phyloP scores from a whole-genome alignment of 148 eudicot species.

The Rhododendron kiyosumense region DNA sequence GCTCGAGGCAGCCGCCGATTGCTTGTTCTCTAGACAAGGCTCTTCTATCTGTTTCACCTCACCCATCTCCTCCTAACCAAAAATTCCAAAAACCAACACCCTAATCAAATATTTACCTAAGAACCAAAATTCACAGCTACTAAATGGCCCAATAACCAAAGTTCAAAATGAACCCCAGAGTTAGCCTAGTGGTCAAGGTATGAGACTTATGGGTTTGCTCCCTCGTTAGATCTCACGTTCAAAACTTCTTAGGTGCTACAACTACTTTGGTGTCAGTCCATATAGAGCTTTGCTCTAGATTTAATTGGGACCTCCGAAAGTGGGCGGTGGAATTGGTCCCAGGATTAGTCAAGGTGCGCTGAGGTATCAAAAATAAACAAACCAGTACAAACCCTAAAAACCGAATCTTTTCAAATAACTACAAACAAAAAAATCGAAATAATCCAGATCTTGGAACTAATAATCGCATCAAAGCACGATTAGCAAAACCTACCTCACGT shows the following conservation, averaged over 20 bases:
- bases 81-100: constrained; percentile 21
- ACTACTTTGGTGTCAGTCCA: too few species aligned
- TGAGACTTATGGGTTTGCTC: background rate
- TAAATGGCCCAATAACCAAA: background rate
- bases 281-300: too few species aligned
- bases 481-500: background rate
- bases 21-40: constrained; percentile 72
- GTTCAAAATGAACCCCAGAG: background rate
- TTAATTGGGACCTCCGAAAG: background rate
- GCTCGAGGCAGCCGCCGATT: constrained; percentile 65
- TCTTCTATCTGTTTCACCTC: constrained; percentile 41
- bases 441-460: constrained; percentile 32
- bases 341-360: background rate
- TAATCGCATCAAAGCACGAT: constrained; percentile 27
- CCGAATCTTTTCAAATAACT: constrained; percentile 2
- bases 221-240: background rate
- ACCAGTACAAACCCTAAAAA: constrained; percentile 8
- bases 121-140: background rate
- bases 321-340: background rate
- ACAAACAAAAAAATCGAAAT: constrained; percentile 10
- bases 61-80: constrained; percentile 40
- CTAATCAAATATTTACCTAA: constrained; percentile 14
- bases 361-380: background rate
- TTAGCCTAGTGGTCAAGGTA: too few species aligned
- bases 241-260: background rate